Base-by-base conservation (phyloP, 306 rosid genomes). In the Ziziphus jujuba region DNA sequence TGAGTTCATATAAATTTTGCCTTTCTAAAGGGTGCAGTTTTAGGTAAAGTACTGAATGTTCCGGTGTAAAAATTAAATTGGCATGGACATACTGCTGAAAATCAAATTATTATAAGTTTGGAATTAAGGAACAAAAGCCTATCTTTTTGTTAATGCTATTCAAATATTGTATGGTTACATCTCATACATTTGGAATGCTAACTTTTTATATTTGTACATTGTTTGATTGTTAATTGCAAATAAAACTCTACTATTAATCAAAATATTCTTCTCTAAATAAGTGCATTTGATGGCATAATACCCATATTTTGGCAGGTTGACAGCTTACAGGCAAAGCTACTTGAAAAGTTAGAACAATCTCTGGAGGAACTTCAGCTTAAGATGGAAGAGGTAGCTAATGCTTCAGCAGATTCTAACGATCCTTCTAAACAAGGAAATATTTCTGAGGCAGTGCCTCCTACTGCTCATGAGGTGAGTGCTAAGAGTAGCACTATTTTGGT, bases 321-420 rank as follows among this genome's bases (percentile, higher is more conserved):
- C 62, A 85, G 81, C 72, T 87, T 93, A 81, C 87, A 88, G 83
- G 87, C 74, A 31, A 88, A 85, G 79, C 69, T 90, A 66, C 89
- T 93, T 31, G 95, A 82, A 64, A 93, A 93, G 70, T 79, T 93
- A 76, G 96, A 91, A 79, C 95, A 85, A 59, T 93, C 95, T 68
- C 61, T 85, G 55, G 45, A 69, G 49, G 90, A 70, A 73, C 87
- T 93, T 74, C 83, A 80, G 69, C 82, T 93, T 54, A 83, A 85
- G 57, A 80, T 88, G 56, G 79, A 79, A 74, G 92, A 83, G 63
- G 59, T 82, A 58, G 75, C 77, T 33, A 77, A 49, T 61, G 79
- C 72, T 66, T 81, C 90, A 33, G 67, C 73, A 16, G 89, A 85
- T 75, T 68, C 62, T 57, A 67, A 19, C 62, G 80, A 61, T 16